phyloP scores from a whole-genome alignment of 441 rosid genomes.

The Populus hybrid region DNA sequence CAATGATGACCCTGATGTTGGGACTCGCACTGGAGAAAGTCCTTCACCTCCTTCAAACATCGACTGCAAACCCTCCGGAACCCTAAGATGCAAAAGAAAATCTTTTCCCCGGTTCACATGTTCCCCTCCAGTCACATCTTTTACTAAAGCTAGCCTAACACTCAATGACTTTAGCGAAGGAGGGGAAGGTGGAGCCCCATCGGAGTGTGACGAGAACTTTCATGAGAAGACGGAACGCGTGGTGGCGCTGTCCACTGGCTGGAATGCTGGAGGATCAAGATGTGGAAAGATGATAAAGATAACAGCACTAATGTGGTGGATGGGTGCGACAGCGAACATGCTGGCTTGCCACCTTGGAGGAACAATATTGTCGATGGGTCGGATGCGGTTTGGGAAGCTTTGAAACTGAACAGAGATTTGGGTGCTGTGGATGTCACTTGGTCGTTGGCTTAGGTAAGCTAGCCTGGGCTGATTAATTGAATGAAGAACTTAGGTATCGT shows the following conservation, averaged over 20 bases:
- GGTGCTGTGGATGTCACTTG: constrained; percentile 33
- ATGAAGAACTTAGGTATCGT: too few relatives aligned
- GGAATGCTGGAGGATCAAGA: constrained; percentile 28
- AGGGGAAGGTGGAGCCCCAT: constrained; percentile 29
- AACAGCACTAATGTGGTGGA: constrained; percentile 37
- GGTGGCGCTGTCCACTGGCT: constrained; percentile 42
- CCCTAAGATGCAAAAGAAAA: too few relatives aligned
- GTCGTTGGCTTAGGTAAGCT: constrained; percentile 25
- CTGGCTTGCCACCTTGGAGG: constrained; percentile 23
- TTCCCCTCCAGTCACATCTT: too few relatives aligned
- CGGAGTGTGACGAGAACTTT: constrained; percentile 25
- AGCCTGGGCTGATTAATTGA: not conserved
- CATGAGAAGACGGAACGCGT: constrained; percentile 16
- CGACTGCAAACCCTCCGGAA: too few relatives aligned
- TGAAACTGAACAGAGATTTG: constrained; percentile 23
- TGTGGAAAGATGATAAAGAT: constrained; percentile 36
- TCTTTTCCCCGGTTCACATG: too few relatives aligned
- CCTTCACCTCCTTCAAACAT: too few relatives aligned
- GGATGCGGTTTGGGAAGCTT: constrained; percentile 33
- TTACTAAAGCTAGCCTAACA: constrained; percentile 30
- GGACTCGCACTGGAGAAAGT: constrained; percentile 17
- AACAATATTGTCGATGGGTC: constrained; percentile 41
- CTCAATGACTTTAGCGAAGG: constrained; percentile 35
- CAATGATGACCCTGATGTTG: constrained; percentile 31
- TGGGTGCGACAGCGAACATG: constrained; percentile 39